A percentile compares a stretch with the other conserved stretches of the same genome.
phyloP scores from a whole-genome alignment of 2,329 filamentous ascomycete genomes.

The Aschersonia sp. region DNA sequence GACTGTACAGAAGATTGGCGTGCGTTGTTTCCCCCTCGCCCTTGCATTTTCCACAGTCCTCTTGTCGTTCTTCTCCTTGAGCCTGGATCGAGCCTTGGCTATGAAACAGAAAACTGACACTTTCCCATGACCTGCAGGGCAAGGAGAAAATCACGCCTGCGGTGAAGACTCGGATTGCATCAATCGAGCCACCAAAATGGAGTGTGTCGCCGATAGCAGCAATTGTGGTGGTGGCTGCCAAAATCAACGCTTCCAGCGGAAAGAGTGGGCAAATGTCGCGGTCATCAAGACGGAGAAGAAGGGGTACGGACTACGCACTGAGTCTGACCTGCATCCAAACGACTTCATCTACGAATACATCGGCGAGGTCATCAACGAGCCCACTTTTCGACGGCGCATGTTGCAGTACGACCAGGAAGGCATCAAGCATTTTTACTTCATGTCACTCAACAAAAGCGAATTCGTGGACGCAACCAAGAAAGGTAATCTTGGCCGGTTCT shows the following conservation, averaged over 20 bases:
- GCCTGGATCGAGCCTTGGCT: neutral
- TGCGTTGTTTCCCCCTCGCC: slow-evolving; percentile 34
- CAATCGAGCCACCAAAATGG: slow-evolving; percentile 95
- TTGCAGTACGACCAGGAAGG: slow-evolving; percentile 87
- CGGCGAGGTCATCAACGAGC: slow-evolving; percentile 92
- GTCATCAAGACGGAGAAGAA: slow-evolving; percentile 99
- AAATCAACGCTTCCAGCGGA: slow-evolving; percentile 87
- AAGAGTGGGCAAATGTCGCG: slow-evolving; percentile 77
- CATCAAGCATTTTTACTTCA: slow-evolving; percentile 99
- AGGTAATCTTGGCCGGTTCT: slow-evolving; percentile 90
- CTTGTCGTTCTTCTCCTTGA: slow-evolving; percentile 1
- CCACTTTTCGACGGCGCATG: slow-evolving; percentile 78
- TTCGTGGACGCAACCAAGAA: slow-evolving; percentile 97
- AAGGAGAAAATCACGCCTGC: slow-evolving; percentile 66
- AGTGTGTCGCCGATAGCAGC: slow-evolving; percentile 66
- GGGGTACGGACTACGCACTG: slow-evolving; percentile 78
- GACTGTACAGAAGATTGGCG: slow-evolving; percentile 92
- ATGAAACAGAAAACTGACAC: neutral
- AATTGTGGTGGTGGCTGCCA: slow-evolving; percentile 79
- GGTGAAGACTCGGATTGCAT: slow-evolving; percentile 97
- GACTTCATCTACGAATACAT: slow-evolving; percentile 98
- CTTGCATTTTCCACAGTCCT: neutral
- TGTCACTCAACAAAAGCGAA: slow-evolving; percentile 92
- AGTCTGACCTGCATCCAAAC: slow-evolving; percentile 60
- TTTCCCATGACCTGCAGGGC: slow-evolving; percentile 23